Percentiles rank a stretch among this genome's conserved stretches.
Evolutionary conservation across 768 basidiomycete genomes (phyloP).

Genomic region (Mycena kentingensis): DNA sequence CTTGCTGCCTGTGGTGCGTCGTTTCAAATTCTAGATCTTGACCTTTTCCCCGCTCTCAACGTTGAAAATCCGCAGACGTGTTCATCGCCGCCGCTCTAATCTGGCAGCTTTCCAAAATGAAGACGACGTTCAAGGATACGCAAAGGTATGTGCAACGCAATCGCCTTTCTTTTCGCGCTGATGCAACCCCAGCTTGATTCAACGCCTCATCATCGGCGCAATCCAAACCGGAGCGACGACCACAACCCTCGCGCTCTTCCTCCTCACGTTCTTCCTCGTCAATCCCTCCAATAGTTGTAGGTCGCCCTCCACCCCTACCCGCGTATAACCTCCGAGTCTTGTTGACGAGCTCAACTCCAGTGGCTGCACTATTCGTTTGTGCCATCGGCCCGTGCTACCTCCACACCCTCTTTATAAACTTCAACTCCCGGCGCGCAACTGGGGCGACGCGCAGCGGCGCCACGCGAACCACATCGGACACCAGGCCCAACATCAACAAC

Average conservation of each 20-base stretch:
- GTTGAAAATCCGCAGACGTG: neutral
- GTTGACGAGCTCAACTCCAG: neutral
- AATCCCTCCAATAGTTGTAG: neutral
- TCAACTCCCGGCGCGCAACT: neutral
- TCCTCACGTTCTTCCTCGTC: neutral
- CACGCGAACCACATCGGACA: neutral
- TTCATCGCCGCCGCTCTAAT: constrained; percentile 2
- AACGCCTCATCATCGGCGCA: constrained; percentile 3
- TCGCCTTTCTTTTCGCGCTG: neutral
- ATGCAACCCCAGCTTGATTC: neutral
- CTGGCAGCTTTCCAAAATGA: neutral
- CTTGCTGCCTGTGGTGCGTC: neutral
- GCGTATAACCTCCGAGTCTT: too few species aligned
- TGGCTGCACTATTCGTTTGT: neutral
- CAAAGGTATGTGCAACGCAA: neutral
- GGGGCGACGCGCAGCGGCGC: neutral
- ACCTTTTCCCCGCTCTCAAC: neutral
- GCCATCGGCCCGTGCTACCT: neutral
- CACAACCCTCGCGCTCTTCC: neutral
- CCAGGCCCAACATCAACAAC: neutral
- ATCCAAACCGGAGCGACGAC: constrained; percentile 6
- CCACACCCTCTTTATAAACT: neutral
- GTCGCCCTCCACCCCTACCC: neutral
- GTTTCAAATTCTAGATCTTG: too few species aligned
- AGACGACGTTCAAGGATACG: neutral